phyloP scores from a whole-genome alignment of 2,329 filamentous ascomycete genomes.

The Alternaria triticimaculans region DNA sequence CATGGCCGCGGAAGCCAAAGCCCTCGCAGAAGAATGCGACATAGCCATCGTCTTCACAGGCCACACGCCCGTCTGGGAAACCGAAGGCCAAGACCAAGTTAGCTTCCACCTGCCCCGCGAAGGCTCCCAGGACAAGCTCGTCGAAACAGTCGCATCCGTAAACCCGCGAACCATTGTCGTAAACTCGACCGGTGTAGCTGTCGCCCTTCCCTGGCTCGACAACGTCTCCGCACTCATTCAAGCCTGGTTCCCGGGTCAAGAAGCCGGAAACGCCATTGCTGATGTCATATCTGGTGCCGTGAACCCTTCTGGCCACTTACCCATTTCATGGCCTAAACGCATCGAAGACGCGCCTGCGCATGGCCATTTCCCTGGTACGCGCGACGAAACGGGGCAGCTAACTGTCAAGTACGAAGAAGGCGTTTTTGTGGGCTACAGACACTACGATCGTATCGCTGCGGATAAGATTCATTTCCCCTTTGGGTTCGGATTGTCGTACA shows the following conservation, averaged over 20 bases:
- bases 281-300: conserved; percentile 50
- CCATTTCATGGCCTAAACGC: conserved; percentile 48
- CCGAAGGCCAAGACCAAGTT: conserved; percentile 69
- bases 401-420: conserved; percentile 65
- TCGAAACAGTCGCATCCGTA: conserved; percentile 67
- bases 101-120: conserved; percentile 60
- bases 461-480: conserved; percentile 59
- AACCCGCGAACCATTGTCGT: conserved; percentile 76
- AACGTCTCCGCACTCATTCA: conserved; percentile 48
- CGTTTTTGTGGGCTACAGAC: conserved; percentile 62
- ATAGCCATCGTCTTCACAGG: conserved; percentile 44
- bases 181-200: conserved; percentile 78
- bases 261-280: conserved; percentile 52
- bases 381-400: conserved; percentile 60
- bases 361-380: conserved; percentile 49
- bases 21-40: conserved; percentile 36
- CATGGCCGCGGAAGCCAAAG: conserved; percentile 31
- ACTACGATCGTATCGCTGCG: conserved; percentile 63
- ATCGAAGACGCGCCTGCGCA: conserved; percentile 47
- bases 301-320: conserved; percentile 50
- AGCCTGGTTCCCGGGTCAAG: conserved; percentile 53
- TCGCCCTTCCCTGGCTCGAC: conserved; percentile 72
- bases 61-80: conserved; percentile 46
- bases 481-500: conserved; percentile 50
- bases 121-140: conserved; percentile 67